These are phyloP conservation scores for Rhynchospora tenuis DNA, from an alignment of 176 grass and related monocot species.

Conservation along the genomic window DNA sequence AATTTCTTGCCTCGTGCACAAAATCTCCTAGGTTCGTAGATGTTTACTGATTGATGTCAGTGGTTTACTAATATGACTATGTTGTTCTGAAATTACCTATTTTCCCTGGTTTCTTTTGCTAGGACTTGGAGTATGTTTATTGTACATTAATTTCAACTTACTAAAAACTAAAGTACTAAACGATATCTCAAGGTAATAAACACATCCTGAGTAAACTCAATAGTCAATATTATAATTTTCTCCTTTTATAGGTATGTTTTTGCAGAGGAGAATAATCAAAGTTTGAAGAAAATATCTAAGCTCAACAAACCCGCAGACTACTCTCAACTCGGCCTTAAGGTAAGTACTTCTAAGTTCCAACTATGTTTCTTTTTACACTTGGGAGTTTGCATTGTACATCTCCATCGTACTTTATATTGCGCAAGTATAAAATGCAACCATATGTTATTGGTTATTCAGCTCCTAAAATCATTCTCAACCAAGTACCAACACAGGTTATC, in stretches of 20 bases:
- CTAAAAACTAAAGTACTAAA: too few relatives aligned
- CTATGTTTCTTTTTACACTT: neutral
- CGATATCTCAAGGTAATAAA: neutral
- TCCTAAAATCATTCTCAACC: neutral
- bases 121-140: too few relatives aligned
- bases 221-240: neutral
- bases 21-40: conserved; percentile 59
- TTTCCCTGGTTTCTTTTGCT: too few relatives aligned
- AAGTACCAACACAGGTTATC: too few relatives aligned
- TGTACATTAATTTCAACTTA: too few relatives aligned
- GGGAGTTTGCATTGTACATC: neutral
- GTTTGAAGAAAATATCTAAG: conserved; percentile 80
- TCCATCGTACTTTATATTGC: neutral
- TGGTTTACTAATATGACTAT: too few relatives aligned
- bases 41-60: neutral
- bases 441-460: neutral
- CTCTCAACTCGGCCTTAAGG: conserved; percentile 76
- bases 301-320: conserved; percentile 60
- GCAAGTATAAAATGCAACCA: neutral
- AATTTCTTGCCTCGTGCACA: conserved; percentile 69
- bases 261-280: conserved; percentile 76
- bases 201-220: neutral
- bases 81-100: too few relatives aligned
- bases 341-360: conserved; percentile 48
- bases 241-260: conserved; percentile 63